These are phyloP conservation scores for Cucumis hystrix DNA, from an alignment of 306 rosid genomes.

Conservation along the genomic window DNA sequence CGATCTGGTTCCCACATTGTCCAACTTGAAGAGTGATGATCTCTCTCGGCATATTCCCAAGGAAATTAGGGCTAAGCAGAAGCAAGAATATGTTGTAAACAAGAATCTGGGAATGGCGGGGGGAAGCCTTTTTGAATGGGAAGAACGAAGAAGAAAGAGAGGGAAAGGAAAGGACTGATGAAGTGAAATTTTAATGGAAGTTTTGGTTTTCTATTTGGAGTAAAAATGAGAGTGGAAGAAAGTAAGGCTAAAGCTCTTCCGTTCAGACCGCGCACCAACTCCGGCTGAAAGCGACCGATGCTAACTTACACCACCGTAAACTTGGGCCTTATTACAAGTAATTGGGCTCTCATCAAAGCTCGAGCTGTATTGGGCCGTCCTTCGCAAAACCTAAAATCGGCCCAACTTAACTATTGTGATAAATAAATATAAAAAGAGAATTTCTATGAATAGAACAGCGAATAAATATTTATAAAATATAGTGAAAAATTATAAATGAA, in stretches of 20 bases:
- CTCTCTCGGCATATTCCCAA: conserved; percentile 70
- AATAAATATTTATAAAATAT: no score
- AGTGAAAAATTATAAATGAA: no score
- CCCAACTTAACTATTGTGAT: no score
- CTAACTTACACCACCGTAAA: background rate
- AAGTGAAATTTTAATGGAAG: background rate
- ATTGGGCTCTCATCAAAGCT: background rate
- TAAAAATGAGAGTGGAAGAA: background rate
- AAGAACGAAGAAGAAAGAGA: background rate
- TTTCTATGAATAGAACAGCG: no score
- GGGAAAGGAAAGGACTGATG: background rate
- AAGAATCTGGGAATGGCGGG: conserved; percentile 11
- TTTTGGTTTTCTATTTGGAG: background rate
- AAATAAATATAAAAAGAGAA: no score
- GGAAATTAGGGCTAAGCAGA: conserved; percentile 38
- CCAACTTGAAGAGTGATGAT: conserved; percentile 95
- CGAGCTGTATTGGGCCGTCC: background rate
- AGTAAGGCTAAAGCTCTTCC: background rate
- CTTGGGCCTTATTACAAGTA: background rate
- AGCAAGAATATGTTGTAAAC: background rate
- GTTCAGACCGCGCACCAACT: background rate
- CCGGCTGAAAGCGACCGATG: background rate
- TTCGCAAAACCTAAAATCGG: background rate
- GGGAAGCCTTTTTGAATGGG: conserved; percentile 18
- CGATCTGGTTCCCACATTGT: conserved; percentile 99